Conservation (phyloP, 2,329 filamentous ascomycete genomes). For the Macroventuria anomochaeta region DNA sequence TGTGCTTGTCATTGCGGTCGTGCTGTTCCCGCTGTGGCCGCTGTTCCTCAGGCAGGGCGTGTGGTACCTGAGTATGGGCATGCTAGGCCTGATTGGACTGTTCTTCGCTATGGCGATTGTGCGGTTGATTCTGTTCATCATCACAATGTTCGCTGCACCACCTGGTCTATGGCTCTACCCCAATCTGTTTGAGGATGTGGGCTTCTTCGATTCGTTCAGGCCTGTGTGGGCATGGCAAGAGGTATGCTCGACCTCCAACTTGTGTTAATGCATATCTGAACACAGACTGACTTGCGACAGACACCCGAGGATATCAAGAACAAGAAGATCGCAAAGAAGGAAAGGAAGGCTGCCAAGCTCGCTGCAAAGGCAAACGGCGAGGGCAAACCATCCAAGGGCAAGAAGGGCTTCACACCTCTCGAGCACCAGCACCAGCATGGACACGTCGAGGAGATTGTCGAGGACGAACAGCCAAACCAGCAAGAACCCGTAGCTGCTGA, state of each 20-base stretch:
- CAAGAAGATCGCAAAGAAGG: constrained; percentile 53
- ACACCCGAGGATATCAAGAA: constrained; percentile 53
- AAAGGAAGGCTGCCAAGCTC: constrained; percentile 45
- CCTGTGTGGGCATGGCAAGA: constrained; percentile 99
- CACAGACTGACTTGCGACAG: constrained; percentile 23
- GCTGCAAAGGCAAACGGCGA: constrained; percentile 38
- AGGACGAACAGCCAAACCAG: constrained; percentile 4
- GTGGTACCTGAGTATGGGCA: constrained; percentile 95
- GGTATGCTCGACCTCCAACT: constrained; percentile 56
- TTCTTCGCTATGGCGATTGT: constrained; percentile 99
- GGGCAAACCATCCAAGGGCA: constrained; percentile 38
- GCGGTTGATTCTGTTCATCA: constrained; percentile 89
- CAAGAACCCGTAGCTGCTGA: constrained; percentile 26
- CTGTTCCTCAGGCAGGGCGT: constrained; percentile 88
- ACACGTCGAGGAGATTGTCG: constrained; percentile 8
- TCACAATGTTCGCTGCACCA: constrained; percentile 83
- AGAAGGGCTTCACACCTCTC: constrained; percentile 44
- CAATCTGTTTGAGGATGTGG: constrained; percentile 97
- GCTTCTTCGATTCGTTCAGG: constrained; percentile 96
- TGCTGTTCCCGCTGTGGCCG: constrained; percentile 97
- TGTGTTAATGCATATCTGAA: not conserved
- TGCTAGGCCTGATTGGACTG: constrained; percentile 84
- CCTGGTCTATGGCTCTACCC: constrained; percentile 98
- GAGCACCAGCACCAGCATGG: constrained; percentile 20
- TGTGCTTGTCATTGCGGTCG: constrained; percentile 81